These are phyloP conservation scores for Platismatia glauca DNA, from an alignment of 495 filamentous ascomycete genomes.

Conservation along the genomic window DNA sequence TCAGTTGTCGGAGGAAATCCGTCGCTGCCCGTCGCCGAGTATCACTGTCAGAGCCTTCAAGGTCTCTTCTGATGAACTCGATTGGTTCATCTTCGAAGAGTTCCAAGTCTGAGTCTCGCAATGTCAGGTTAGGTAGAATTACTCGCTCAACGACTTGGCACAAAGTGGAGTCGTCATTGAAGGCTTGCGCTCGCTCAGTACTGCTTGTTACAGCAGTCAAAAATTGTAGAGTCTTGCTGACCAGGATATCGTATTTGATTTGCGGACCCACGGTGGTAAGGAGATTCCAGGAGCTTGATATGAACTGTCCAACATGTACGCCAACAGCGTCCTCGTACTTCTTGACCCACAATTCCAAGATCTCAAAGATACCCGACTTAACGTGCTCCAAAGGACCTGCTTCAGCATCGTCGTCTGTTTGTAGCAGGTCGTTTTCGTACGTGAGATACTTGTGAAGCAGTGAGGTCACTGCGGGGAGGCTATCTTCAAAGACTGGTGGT, in stretches of 20 bases:
- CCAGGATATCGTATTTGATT: conserved; percentile 90
- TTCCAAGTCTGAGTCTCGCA: conserved; percentile 88
- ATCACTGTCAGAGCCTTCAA: conserved; percentile 93
- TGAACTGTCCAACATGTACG: conserved; percentile 65
- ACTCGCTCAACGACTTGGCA: conserved; percentile 88
- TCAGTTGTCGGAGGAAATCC: conserved; percentile 80
- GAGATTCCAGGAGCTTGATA: conserved; percentile 81
- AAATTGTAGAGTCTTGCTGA: conserved; percentile 88
- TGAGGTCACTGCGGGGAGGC: conserved; percentile 61
- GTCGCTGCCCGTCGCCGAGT: conserved; percentile 86
- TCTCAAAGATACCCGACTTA: conserved; percentile 88
- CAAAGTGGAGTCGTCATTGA: conserved; percentile 69
- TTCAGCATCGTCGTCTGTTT: conserved; percentile 78
- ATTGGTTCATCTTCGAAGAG: conserved; percentile 98
- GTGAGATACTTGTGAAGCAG: conserved; percentile 88
- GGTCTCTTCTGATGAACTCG: conserved; percentile 90
- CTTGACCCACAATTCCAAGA: conserved; percentile 72
- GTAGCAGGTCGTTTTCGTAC: conserved; percentile 74
- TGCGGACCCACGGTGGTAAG: conserved; percentile 76
- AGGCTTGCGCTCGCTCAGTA: conserved; percentile 65
- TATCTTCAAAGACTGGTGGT: conserved; percentile 83
- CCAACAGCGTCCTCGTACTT: conserved; percentile 94
- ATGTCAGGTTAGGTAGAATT: conserved; percentile 79
- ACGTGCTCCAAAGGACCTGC: conserved; percentile 72
- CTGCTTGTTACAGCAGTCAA: conserved; percentile 79